Percentiles rank a stretch among this genome's conserved stretches.
Evolutionary conservation across 2,329 filamentous ascomycete genomes (phyloP).

Genomic region (Didymosphaeria variabile): DNA sequence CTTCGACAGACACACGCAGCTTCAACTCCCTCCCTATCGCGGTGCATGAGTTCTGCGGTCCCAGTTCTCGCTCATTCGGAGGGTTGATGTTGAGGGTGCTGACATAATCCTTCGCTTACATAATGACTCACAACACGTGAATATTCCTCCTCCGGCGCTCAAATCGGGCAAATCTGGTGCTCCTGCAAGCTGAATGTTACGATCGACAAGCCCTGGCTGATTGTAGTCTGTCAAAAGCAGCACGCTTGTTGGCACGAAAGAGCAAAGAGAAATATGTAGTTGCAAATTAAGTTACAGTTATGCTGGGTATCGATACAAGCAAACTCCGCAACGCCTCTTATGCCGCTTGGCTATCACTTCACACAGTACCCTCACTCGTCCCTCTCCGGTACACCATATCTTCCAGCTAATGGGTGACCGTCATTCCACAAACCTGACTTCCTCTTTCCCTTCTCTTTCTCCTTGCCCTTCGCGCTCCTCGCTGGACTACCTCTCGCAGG

Average conservation of each 20-base stretch:
- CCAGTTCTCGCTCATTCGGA: not conserved
- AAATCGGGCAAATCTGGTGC: not conserved
- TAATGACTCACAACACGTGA: conserved; percentile 6
- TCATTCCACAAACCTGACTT: not conserved
- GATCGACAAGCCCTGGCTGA: conserved; percentile 4
- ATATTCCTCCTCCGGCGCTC: not conserved
- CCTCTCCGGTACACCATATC: no score
- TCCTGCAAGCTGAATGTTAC: not conserved
- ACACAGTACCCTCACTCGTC: no score
- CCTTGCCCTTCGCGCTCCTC: conserved; percentile 23
- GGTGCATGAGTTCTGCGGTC: conserved; percentile 10
- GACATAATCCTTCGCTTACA: conserved; percentile 1
- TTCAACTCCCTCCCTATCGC: conserved; percentile 5
- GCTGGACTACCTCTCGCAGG: conserved; percentile 21
- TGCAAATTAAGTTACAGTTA: not conserved
- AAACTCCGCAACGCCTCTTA: not conserved
- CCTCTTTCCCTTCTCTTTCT: conserved; percentile 26
- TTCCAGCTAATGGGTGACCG: not conserved
- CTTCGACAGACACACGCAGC: not conserved
- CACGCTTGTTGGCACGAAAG: not conserved
- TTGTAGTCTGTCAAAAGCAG: conserved; percentile 7
- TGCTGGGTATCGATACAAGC: not conserved
- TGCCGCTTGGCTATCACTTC: conserved; percentile 8
- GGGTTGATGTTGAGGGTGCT: conserved; percentile 11
- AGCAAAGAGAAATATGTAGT: not conserved